Evolutionary conservation across 1,139 yeast genomes (phyloP).

Genomic region (Candida sp.): DNA sequence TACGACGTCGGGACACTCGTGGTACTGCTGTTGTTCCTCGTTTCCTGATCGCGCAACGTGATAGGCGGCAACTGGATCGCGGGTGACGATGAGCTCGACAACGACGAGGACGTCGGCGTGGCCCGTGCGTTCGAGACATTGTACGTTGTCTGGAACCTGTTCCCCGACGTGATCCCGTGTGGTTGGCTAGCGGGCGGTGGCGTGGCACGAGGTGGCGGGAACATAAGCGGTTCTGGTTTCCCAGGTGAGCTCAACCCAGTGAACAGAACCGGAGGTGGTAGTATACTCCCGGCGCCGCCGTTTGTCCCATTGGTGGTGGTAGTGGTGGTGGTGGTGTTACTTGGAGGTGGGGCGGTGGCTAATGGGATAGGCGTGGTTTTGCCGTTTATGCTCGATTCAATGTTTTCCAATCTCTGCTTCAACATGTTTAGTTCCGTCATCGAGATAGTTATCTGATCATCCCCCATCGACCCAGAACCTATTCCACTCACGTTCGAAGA

Average conservation of each 20-base stretch:
- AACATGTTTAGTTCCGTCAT: constrained; percentile 27
- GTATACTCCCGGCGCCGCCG: not conserved
- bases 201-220: not conserved
- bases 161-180: constrained; percentile 1
- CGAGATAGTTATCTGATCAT: constrained; percentile 17
- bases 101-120: constrained; percentile 9
- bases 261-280: constrained; percentile 8
- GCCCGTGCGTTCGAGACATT: constrained; percentile 14
- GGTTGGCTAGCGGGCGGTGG: constrained; percentile 2
- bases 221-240: not conserved
- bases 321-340: constrained; percentile 1
- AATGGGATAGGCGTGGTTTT: constrained; percentile 1
- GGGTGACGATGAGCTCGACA: constrained; percentile 13
- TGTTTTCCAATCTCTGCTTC: constrained; percentile 26
- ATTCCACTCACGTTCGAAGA: not conserved
- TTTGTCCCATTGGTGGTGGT: constrained; percentile 6
- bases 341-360: not conserved
- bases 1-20: no score
- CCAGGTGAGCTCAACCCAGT: constrained; percentile 4
- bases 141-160: constrained; percentile 11
- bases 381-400: constrained; percentile 19
- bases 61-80: constrained; percentile 18
- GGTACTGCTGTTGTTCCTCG: not conserved
- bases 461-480: not conserved
- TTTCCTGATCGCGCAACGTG: constrained; percentile 7